A percentile compares a stretch with the other conserved stretches of the same genome.
These are phyloP conservation scores for Cryptococcus sp. DNA, from an alignment of 1,284 basidiomycete genomes.

Conservation along the genomic window DNA sequence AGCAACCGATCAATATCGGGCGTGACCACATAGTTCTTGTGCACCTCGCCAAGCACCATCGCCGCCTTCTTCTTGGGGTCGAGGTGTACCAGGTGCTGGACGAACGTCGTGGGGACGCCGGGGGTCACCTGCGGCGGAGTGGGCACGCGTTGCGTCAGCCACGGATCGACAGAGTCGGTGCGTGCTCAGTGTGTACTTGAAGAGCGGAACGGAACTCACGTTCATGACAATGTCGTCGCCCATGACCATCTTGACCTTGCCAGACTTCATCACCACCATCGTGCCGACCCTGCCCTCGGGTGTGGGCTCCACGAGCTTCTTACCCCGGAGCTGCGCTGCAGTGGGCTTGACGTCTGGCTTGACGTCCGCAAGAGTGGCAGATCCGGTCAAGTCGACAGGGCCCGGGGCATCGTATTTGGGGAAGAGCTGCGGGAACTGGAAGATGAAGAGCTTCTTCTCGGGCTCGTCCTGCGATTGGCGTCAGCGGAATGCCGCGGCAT, in stretches of 20 bases:
- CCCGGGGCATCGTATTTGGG: slow-evolving; percentile 60
- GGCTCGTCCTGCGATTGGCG: slow-evolving; percentile 44
- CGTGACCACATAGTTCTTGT: slow-evolving; percentile 78
- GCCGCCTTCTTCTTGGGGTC: slow-evolving; percentile 60
- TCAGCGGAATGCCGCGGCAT: slow-evolving; percentile 18
- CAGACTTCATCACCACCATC: slow-evolving; percentile 76
- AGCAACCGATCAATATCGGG: slow-evolving; percentile 79
- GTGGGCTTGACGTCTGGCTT: slow-evolving; percentile 38
- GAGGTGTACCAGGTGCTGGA: slow-evolving; percentile 79
- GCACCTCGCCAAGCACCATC: slow-evolving; percentile 75
- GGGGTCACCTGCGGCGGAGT: slow-evolving; percentile 62
- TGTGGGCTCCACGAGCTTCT: slow-evolving; percentile 32
- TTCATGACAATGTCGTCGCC: slow-evolving; percentile 74
- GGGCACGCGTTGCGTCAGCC: background rate
- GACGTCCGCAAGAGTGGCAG: slow-evolving; percentile 30
- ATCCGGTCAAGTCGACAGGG: slow-evolving; percentile 22
- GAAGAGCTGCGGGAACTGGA: slow-evolving; percentile 89
- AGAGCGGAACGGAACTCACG: slow-evolving; percentile 54
- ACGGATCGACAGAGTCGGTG: background rate
- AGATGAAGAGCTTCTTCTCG: slow-evolving; percentile 74
- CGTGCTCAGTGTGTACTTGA: no score
- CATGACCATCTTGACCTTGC: slow-evolving; percentile 80
- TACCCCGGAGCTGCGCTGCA: slow-evolving; percentile 27
- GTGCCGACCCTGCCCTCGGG: slow-evolving; percentile 75
- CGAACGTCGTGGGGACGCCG: slow-evolving; percentile 80